phyloP scores from a whole-genome alignment of 805 yeast genomes.

The Saitoella complicata region DNA sequence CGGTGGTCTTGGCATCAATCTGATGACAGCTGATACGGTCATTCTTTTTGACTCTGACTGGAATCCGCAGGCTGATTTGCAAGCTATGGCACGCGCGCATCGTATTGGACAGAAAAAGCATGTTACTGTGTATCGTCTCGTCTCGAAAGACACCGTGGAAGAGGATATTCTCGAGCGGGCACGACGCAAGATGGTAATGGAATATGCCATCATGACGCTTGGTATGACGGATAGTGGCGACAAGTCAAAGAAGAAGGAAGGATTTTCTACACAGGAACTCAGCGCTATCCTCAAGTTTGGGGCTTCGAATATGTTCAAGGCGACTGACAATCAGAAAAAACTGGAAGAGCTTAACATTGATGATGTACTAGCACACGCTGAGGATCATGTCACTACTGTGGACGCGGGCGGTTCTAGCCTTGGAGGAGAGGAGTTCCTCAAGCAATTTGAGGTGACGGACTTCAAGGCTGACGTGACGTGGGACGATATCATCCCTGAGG shows the following conservation, averaged over 20 bases:
- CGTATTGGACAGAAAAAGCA: constrained; percentile 98
- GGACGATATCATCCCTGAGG: constrained; percentile 98
- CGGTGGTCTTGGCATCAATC: constrained; percentile 94
- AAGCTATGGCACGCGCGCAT: constrained; percentile 99
- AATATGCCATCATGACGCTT: constrained; percentile 88
- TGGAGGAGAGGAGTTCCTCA: constrained; percentile 95
- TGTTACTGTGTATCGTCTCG: constrained; percentile 92
- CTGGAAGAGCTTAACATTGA: constrained; percentile 89
- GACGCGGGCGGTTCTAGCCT: constrained; percentile 93
- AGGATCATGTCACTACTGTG: constrained; percentile 90
- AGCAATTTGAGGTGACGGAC: constrained; percentile 95
- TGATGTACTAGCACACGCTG: constrained; percentile 91
- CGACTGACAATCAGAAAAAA: constrained; percentile 87
- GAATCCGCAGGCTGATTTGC: constrained; percentile 98
- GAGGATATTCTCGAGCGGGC: constrained; percentile 96
- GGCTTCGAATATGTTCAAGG: constrained; percentile 95
- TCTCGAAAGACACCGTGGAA: constrained; percentile 95
- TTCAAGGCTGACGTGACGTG: constrained; percentile 87
- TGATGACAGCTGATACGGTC: constrained; percentile 99
- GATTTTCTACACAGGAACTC: constrained; percentile 49
- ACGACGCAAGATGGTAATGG: constrained; percentile 92
- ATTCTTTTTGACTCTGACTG: constrained; percentile 96
- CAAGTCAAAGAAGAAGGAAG: constrained; percentile 45
- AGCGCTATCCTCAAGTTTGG: constrained; percentile 93
- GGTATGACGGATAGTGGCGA: constrained; percentile 72